Percentiles rank a stretch among this genome's conserved stretches.
Evolutionary conservation across 805 yeast genomes (phyloP).

Genomic region (Candida verbasci): DNA sequence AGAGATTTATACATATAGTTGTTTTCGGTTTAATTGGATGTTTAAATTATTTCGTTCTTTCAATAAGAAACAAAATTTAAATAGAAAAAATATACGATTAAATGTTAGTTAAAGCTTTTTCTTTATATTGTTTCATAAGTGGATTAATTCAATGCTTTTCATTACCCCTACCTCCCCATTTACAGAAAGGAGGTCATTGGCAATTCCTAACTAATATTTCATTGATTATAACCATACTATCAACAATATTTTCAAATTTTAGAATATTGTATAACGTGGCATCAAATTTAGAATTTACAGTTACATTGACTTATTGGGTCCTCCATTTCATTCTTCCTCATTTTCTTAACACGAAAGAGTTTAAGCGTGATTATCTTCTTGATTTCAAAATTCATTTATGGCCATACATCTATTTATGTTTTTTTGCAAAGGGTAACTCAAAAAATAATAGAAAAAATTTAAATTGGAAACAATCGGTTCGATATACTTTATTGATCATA

Average conservation of each 20-base stretch:
- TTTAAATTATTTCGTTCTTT: slow-evolving; percentile 3
- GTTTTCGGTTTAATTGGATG: slow-evolving; percentile 8
- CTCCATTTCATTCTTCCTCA: slow-evolving; percentile 13
- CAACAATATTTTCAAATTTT: background rate
- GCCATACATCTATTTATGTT: slow-evolving; percentile 17
- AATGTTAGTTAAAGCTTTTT: background rate
- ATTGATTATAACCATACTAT: slow-evolving; percentile 8
- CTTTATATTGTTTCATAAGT: background rate
- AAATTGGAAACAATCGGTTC: slow-evolving; percentile 3
- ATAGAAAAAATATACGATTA: background rate
- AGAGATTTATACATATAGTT: slow-evolving; percentile 6
- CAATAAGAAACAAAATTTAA: background rate
- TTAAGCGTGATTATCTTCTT: slow-evolving; percentile 12
- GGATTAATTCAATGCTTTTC: slow-evolving; percentile 1
- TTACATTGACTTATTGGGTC: slow-evolving; percentile 20
- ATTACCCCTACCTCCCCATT: slow-evolving; percentile 13
- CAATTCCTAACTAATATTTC: slow-evolving; percentile 23
- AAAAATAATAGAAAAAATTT: background rate
- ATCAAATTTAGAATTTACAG: slow-evolving; percentile 19
- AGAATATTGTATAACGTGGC: slow-evolving; percentile 7
- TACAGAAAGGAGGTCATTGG: slow-evolving; percentile 17
- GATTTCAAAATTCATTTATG: slow-evolving; percentile 21
- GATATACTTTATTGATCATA: slow-evolving; percentile 1
- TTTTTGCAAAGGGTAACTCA: background rate
- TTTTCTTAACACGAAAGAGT: slow-evolving; percentile 13